Conservation (phyloP, 441 rosid genomes). For the Brassica balearica region DNA sequence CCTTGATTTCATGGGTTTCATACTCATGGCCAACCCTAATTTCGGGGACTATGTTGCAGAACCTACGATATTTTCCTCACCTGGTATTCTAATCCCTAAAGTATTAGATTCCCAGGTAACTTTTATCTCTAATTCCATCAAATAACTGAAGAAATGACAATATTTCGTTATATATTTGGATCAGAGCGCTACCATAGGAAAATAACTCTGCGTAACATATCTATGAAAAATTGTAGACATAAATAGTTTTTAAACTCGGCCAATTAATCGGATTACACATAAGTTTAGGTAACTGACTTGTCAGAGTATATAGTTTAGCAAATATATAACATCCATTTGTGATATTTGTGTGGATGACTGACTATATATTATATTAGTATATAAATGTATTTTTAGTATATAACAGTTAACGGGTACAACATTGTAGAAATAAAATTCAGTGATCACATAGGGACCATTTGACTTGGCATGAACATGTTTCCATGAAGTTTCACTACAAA, state of each 20-base stretch:
- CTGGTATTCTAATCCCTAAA: slow-evolving; percentile 62
- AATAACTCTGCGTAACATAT: neutral
- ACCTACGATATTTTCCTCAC: slow-evolving; percentile 50
- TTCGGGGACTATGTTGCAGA: slow-evolving; percentile 78
- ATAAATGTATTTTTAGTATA: neutral
- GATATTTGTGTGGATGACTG: neutral
- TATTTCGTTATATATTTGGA: neutral
- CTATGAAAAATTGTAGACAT: neutral
- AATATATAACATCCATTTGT: neutral
- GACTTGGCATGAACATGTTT: neutral
- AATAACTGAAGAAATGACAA: neutral
- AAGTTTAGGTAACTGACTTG: neutral
- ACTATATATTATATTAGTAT: neutral
- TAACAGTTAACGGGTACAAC: neutral
- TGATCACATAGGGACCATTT: neutral
- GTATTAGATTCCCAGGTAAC: slow-evolving; percentile 69
- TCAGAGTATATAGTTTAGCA: slow-evolving; percentile 1
- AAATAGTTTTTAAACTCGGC: neutral
- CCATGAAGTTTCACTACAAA: neutral
- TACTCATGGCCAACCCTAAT: slow-evolving; percentile 64
- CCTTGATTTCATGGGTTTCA: slow-evolving; percentile 71
- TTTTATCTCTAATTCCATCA: neutral
- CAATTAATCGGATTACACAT: neutral
- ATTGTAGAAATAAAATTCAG: neutral
- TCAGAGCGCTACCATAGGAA: neutral